Conservation (phyloP, 2,329 filamentous ascomycete genomes). For the Fusarium zealandicum region DNA sequence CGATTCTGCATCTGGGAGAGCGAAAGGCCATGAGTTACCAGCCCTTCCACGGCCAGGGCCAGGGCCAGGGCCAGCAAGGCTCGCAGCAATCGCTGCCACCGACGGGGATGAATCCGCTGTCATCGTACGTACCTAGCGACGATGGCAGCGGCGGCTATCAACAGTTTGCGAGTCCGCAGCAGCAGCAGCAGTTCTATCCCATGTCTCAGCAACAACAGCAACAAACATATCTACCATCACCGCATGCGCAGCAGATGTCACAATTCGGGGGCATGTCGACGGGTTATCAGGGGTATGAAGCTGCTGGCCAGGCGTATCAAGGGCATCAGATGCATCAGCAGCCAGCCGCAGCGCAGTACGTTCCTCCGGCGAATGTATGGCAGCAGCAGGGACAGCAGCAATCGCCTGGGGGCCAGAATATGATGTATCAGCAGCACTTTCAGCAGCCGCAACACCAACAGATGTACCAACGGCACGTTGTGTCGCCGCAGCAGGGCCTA, state of each 20-base stretch:
- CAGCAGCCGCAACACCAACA: constrained; percentile 46
- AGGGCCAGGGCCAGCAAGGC: constrained; percentile 32
- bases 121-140: constrained; percentile 26
- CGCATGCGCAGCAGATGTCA: constrained; percentile 37
- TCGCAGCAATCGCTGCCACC: constrained; percentile 36
- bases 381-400: constrained; percentile 47
- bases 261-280: constrained; percentile 35
- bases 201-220: constrained; percentile 37
- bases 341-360: constrained; percentile 36
- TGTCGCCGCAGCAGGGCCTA: constrained; percentile 33
- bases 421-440: constrained; percentile 43
- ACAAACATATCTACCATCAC: constrained; percentile 34
- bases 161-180: constrained; percentile 43
- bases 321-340: constrained; percentile 37
- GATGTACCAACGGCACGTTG: constrained; percentile 43
- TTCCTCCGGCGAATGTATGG: constrained; percentile 41
- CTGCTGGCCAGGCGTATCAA: constrained; percentile 28
- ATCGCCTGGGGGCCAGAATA: constrained; percentile 34
- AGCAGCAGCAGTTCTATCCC: constrained; percentile 39
- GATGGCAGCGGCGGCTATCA: constrained; percentile 26
- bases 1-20: constrained; percentile 15
- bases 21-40: constrained; percentile 48
- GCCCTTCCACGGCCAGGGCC: constrained; percentile 40
- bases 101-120: constrained; percentile 31
- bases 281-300: constrained; percentile 38